Percentiles rank a stretch among this genome's conserved stretches.
These are phyloP conservation scores for Zygoascus bituminiphila DNA, from an alignment of 805 yeast genomes.

Conservation along the genomic window DNA sequence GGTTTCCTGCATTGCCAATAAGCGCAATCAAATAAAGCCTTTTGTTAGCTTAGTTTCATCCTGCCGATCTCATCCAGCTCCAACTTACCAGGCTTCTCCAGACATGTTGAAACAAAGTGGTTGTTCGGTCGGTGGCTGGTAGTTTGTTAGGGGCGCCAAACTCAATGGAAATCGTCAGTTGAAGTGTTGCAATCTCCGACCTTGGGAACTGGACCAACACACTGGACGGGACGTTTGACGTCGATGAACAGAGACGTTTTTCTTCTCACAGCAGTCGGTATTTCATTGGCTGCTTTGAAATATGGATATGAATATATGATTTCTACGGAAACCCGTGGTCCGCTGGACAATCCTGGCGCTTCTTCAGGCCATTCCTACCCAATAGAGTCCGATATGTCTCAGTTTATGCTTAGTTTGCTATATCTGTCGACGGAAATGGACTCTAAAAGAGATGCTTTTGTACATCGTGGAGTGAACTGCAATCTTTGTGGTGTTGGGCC, in stretches of 20 bases:
- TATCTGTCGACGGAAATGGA: constrained; percentile 21
- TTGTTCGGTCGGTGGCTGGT: not conserved
- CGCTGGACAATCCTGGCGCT: too few species aligned
- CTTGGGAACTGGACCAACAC: too few species aligned
- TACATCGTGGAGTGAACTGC: constrained; percentile 28
- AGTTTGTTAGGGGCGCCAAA: too few species aligned
- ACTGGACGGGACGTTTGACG: too few species aligned
- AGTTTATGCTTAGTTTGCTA: constrained; percentile 16
- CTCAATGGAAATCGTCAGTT: too few species aligned
- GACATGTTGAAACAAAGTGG: constrained; percentile 28
- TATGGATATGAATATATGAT: not conserved
- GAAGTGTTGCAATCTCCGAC: too few species aligned
- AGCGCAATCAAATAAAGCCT: constrained; percentile 47
- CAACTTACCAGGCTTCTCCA: constrained; percentile 42
- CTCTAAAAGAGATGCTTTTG: constrained; percentile 15
- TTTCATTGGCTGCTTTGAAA: not conserved
- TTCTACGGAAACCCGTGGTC: too few species aligned
- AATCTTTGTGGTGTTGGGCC: constrained; percentile 28
- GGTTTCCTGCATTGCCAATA: constrained; percentile 73
- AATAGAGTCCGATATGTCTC: constrained; percentile 1
- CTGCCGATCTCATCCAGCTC: constrained; percentile 27
- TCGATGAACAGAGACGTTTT: too few species aligned
- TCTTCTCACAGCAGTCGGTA: too few species aligned
- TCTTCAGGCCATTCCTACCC: too few species aligned
- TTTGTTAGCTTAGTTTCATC: constrained; percentile 40